Evolutionary conservation across 2,329 filamentous ascomycete genomes (phyloP).

Genomic region (Pseudonectria foliicola): DNA sequence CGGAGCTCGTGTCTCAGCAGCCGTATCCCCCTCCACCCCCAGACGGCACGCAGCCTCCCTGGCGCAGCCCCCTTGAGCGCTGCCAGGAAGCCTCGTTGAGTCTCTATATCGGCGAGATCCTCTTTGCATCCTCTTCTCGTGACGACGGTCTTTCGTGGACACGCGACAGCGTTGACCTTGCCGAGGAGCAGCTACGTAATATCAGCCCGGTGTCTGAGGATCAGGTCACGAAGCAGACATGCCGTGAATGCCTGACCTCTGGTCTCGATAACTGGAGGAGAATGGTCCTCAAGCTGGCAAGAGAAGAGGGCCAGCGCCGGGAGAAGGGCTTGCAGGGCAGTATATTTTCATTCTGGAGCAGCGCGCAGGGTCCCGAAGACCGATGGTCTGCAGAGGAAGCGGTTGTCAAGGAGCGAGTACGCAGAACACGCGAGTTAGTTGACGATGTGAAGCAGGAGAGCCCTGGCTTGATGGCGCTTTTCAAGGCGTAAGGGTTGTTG

Average conservation of each 20-base stretch:
- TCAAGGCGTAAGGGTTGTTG: conserved; percentile 30
- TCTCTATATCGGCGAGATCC: conserved; percentile 88
- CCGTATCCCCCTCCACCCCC: conserved; percentile 64
- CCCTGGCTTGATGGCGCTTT: conserved; percentile 28
- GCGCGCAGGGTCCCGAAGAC: conserved; percentile 29
- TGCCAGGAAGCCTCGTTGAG: conserved; percentile 84
- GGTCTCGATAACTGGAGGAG: conserved; percentile 75
- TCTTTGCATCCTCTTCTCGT: conserved; percentile 57
- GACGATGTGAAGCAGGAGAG: conserved; percentile 38
- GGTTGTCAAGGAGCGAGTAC: conserved; percentile 45
- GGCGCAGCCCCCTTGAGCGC: conserved; percentile 55
- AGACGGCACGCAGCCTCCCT: conserved; percentile 61
- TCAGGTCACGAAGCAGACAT: conserved; percentile 43
- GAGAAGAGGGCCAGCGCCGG: conserved; percentile 37
- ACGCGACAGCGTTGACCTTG: conserved; percentile 73
- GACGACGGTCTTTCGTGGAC: conserved; percentile 84
- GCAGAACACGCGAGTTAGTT: conserved; percentile 44
- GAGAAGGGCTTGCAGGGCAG: conserved; percentile 26
- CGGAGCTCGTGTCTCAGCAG: conserved; percentile 35
- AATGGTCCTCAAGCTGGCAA: conserved; percentile 65
- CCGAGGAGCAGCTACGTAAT: conserved; percentile 58
- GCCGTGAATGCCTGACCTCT: conserved; percentile 68
- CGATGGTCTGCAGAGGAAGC: conserved; percentile 49
- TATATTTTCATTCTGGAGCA: conserved; percentile 32
- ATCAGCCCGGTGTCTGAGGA: conserved; percentile 25